A percentile compares a stretch with the other conserved stretches of the same genome.
These are phyloP conservation scores for Aspergillus mulundensis DNA, from an alignment of 495 filamentous ascomycete genomes.

Conservation along the genomic window DNA sequence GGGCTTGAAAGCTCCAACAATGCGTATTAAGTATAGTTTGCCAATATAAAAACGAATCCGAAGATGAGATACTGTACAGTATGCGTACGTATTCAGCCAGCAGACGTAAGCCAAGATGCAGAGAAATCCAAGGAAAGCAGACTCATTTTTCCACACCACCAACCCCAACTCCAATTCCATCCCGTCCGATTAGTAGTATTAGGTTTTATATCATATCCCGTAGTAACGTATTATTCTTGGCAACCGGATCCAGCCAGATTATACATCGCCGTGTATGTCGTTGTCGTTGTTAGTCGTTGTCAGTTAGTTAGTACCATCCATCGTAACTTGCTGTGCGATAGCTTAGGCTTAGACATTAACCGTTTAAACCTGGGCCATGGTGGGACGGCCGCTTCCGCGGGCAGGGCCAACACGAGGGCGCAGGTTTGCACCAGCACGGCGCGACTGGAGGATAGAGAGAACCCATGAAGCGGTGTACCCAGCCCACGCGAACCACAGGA, in stretches of 20 bases:
- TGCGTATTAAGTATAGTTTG: neutral
- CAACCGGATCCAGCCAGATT: neutral
- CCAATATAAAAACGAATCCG: neutral
- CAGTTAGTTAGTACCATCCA: neutral
- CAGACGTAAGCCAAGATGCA: neutral
- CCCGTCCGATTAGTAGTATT: neutral
- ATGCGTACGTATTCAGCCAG: neutral
- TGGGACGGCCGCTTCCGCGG: slow-evolving; percentile 35
- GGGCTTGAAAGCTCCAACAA: neutral
- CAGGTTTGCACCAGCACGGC: slow-evolving; percentile 35
- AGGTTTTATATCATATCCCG: neutral
- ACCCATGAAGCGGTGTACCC: slow-evolving; percentile 52
- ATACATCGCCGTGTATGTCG: neutral
- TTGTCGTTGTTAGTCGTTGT: neutral
- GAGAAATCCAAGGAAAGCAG: neutral
- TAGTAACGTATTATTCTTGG: neutral
- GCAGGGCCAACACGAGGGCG: slow-evolving; percentile 40
- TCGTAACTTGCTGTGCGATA: neutral
- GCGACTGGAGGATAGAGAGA: slow-evolving; percentile 45
- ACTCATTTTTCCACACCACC: neutral
- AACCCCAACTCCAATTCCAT: neutral
- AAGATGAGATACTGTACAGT: neutral
- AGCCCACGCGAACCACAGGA: slow-evolving; percentile 70
- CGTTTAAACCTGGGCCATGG: slow-evolving; percentile 63
- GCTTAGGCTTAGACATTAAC: slow-evolving; percentile 33